A percentile compares a stretch with the other conserved stretches of the same genome.
Conservation (phyloP, 2,329 filamentous ascomycete genomes). For the Colletotrichum camelliae region DNA sequence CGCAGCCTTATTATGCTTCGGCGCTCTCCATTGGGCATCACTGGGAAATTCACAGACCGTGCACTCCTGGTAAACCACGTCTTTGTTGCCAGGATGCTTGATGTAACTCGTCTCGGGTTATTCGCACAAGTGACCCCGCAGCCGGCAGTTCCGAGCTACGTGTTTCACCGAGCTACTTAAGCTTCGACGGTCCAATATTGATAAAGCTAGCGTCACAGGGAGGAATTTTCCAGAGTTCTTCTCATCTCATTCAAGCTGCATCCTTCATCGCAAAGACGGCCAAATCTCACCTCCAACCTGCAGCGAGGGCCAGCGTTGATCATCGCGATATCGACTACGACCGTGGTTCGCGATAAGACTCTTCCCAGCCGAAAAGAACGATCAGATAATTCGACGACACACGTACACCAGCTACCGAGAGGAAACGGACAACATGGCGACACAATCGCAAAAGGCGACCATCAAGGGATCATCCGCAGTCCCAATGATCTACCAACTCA, state of each 20-base stretch:
- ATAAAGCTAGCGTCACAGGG: neutral
- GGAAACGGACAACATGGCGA: neutral
- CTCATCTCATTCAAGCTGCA: neutral
- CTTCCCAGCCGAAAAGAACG: neutral
- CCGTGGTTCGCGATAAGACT: neutral
- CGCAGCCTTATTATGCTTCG: neutral
- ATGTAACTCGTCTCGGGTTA: neutral
- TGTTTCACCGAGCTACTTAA: conserved; percentile 9
- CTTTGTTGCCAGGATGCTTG: neutral
- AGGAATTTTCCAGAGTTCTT: neutral
- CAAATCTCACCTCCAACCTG: neutral
- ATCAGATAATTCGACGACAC: neutral
- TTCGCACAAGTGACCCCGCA: neutral
- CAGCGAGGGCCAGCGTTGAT: neutral
- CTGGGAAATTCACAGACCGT: neutral
- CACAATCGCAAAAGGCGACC: neutral
- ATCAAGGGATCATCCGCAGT: conserved; percentile 27
- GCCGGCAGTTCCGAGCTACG: neutral
- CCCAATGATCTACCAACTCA: conserved; percentile 35
- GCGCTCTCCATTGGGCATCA: neutral
- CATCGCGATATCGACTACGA: neutral
- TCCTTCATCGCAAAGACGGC: conserved; percentile 9
- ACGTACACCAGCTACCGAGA: neutral
- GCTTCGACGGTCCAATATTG: neutral
- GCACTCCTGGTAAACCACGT: neutral